These are phyloP conservation scores for Aureobasidium sp. DNA, from an alignment of 2,329 filamentous ascomycete species.

Conservation along the genomic window DNA sequence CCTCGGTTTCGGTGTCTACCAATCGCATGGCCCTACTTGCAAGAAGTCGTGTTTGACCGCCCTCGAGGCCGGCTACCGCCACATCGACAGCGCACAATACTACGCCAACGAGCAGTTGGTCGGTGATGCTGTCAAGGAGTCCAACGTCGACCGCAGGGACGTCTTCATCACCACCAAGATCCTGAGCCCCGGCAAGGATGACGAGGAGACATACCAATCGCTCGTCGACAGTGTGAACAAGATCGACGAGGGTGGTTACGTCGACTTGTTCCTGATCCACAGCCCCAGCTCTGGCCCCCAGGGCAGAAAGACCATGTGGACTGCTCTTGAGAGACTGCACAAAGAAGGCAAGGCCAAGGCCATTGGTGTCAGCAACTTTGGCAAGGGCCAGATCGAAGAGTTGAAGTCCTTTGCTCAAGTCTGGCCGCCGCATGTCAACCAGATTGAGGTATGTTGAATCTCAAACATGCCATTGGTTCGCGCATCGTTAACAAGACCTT, in stretches of 20 bases:
- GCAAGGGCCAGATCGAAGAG: slow-evolving; percentile 58
- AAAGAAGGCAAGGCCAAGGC: slow-evolving; percentile 51
- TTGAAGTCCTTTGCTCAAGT: slow-evolving; percentile 55
- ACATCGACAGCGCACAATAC: slow-evolving; percentile 59
- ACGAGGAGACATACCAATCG: slow-evolving; percentile 51
- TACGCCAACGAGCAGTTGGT: slow-evolving; percentile 63
- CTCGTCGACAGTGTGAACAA: slow-evolving; percentile 54
- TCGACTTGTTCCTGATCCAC: slow-evolving; percentile 65
- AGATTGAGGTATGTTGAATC: slow-evolving; percentile 52
- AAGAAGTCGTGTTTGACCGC: slow-evolving; percentile 50
- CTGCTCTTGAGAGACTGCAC: slow-evolving; percentile 53
- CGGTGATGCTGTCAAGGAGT: slow-evolving; percentile 52
- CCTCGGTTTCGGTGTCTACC: slow-evolving; percentile 65
- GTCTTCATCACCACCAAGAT: slow-evolving; percentile 67
- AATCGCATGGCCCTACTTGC: slow-evolving; percentile 45
- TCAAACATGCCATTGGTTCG: not conserved
- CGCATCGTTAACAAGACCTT: slow-evolving; percentile 6
- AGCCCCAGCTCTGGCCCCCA: slow-evolving; percentile 48
- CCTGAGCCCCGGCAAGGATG: slow-evolving; percentile 42
- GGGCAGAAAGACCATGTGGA: slow-evolving; percentile 55
- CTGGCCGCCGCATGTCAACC: slow-evolving; percentile 65
- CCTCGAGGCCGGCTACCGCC: slow-evolving; percentile 50
- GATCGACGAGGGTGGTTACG: slow-evolving; percentile 52
- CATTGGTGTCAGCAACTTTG: slow-evolving; percentile 68
- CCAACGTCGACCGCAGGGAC: slow-evolving; percentile 47